phyloP scores from a whole-genome alignment of 768 basidiomycete species.

The Lactarius hengduanensis region DNA sequence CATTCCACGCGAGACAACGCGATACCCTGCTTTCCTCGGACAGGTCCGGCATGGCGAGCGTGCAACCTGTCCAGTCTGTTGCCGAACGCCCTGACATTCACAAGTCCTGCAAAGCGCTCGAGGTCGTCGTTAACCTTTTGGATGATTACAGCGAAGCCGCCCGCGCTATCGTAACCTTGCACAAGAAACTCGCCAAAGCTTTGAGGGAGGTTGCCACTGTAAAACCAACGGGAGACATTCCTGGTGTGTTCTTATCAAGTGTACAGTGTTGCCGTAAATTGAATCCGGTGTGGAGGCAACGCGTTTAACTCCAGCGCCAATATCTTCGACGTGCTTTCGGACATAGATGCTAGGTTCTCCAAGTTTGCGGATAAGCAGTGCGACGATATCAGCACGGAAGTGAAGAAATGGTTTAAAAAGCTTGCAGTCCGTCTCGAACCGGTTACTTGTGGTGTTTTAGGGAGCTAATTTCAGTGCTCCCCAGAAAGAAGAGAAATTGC shows the following conservation, averaged over 20 bases:
- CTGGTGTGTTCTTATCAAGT: slow-evolving; percentile 47
- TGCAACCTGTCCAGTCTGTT: slow-evolving; percentile 34
- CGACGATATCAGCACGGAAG: slow-evolving; percentile 58
- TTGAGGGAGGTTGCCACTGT: slow-evolving; percentile 61
- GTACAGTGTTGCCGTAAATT: slow-evolving; percentile 10
- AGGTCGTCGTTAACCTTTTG: slow-evolving; percentile 60
- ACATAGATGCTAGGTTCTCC: slow-evolving; percentile 71
- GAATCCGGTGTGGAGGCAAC: slow-evolving; percentile 46
- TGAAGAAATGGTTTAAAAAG: slow-evolving; percentile 87
- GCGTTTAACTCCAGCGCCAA: slow-evolving; percentile 61
- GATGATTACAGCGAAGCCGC: slow-evolving; percentile 77
- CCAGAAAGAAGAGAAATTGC: slow-evolving; percentile 78
- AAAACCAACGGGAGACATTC: slow-evolving; percentile 59
- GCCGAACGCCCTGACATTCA: slow-evolving; percentile 72
- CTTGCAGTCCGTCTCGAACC: slow-evolving; percentile 55
- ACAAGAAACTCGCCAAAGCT: slow-evolving; percentile 75
- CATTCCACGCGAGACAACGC: neutral
- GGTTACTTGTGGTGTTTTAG: neutral
- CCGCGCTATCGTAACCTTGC: slow-evolving; percentile 55
- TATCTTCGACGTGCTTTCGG: slow-evolving; percentile 68
- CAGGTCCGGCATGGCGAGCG: slow-evolving; percentile 20
- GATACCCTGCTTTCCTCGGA: slow-evolving; percentile 10
- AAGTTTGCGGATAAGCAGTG: slow-evolving; percentile 76
- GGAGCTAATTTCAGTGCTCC: neutral
- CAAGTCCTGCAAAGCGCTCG: slow-evolving; percentile 77